phyloP scores from a whole-genome alignment of 2,329 filamentous ascomycete species.

The Aureobasidium mangrovei region DNA sequence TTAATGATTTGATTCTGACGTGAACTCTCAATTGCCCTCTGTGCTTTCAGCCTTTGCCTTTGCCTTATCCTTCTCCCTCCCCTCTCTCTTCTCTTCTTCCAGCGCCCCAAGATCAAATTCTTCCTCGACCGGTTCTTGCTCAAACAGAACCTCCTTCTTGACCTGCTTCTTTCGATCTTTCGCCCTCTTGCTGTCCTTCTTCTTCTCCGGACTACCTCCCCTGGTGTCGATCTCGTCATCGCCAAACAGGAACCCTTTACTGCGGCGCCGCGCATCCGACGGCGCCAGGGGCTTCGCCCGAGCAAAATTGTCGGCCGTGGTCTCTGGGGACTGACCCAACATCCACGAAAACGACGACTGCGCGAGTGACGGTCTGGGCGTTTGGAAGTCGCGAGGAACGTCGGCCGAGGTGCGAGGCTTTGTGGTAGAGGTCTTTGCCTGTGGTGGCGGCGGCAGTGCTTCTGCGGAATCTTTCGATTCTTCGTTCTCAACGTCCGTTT shows the following conservation, averaged over 20 bases:
- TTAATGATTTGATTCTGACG: background rate
- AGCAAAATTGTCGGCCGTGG: conserved; percentile 11
- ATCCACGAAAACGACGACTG: conserved; percentile 76
- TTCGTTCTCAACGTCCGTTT: background rate
- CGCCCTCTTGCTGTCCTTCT: conserved; percentile 4
- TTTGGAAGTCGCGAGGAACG: background rate
- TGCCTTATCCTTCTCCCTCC: background rate
- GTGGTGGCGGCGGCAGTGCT: background rate
- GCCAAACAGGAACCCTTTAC: conserved; percentile 19
- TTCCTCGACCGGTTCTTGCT: conserved; percentile 12
- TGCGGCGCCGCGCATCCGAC: conserved; percentile 17
- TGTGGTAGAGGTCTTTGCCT: background rate
- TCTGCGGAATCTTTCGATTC: conserved; percentile 16
- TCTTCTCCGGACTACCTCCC: conserved; percentile 13
- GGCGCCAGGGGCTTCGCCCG: conserved; percentile 12
- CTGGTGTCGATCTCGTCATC: conserved; percentile 14
- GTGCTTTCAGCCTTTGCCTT: background rate
- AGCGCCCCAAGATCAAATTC: conserved; percentile 15
- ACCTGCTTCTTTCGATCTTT: conserved; percentile 6
- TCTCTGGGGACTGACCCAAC: conserved; percentile 38
- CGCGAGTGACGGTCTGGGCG: conserved; percentile 48
- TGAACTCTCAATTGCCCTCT: background rate
- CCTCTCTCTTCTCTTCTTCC: conserved; percentile 11
- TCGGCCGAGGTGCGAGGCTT: background rate
- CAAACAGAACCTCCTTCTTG: conserved; percentile 7